Evolutionary conservation across 441 rosid genomes (phyloP).

Genomic region (Capsella rubella): DNA sequence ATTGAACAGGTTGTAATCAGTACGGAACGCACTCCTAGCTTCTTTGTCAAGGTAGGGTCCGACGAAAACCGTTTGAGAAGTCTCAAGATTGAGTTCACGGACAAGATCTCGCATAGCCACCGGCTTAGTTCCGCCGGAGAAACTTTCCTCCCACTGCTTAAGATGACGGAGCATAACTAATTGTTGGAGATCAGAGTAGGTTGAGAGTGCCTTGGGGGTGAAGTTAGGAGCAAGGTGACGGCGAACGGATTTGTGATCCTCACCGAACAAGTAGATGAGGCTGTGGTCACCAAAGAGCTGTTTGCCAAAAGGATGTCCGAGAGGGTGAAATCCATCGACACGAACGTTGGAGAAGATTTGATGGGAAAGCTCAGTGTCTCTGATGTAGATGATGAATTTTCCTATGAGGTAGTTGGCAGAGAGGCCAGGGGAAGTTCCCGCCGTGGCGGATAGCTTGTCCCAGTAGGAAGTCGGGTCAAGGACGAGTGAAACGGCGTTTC

Average conservation of each 20-base stretch:
- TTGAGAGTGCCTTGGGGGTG: constrained; percentile 70
- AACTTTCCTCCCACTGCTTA: constrained; percentile 52
- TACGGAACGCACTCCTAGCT: constrained; percentile 52
- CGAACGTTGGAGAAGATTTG: constrained; percentile 74
- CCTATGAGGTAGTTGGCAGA: constrained; percentile 76
- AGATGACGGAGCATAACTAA: constrained; percentile 63
- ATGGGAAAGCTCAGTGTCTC: constrained; percentile 71
- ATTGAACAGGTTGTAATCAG: constrained; percentile 76
- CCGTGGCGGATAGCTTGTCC: constrained; percentile 54
- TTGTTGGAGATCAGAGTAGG: constrained; percentile 75
- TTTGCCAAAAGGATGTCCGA: constrained; percentile 90
- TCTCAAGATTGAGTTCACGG: constrained; percentile 85
- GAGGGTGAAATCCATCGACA: constrained; percentile 71
- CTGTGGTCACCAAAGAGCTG: constrained; percentile 86
- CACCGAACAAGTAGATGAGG: constrained; percentile 81
- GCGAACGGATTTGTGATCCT: constrained; percentile 83
- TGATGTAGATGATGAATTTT: constrained; percentile 66
- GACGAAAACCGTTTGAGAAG: constrained; percentile 87
- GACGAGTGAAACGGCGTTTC: constrained; percentile 63
- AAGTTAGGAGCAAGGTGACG: constrained; percentile 86
- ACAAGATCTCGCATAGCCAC: constrained; percentile 54
- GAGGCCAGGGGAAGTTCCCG: constrained; percentile 52
- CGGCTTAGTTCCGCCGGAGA: constrained; percentile 31
- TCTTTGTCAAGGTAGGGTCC: constrained; percentile 64
- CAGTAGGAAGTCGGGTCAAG: constrained; percentile 71